phyloP scores from a whole-genome alignment of 2,329 filamentous ascomycete genomes.

The Ciborinia camelliae region DNA sequence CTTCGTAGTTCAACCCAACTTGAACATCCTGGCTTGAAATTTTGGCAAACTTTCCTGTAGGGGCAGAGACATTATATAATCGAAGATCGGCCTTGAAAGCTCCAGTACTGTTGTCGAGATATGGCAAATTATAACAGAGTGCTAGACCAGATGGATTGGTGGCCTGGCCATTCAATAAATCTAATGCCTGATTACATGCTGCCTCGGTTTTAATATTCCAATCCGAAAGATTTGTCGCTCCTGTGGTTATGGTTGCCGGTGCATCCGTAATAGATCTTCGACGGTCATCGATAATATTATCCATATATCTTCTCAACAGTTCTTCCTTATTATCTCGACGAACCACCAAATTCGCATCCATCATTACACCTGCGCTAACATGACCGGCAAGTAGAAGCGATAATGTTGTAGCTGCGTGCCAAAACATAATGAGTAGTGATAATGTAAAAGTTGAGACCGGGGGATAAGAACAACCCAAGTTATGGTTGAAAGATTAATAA shows the following conservation, averaged over 20 bases:
- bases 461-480: conserved; percentile 11
- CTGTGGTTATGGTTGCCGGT: conserved; percentile 12
- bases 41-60: conserved; percentile 51
- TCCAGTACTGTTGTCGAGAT: conserved; percentile 63
- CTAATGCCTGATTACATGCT: conserved; percentile 59
- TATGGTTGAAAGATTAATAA: conserved; percentile 15
- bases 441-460: conserved; percentile 6
- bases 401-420: conserved; percentile 23
- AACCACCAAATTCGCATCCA: conserved; percentile 17
- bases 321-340: conserved; percentile 26
- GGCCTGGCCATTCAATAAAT: conserved; percentile 50
- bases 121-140: conserved; percentile 78
- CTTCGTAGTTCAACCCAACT: conserved; percentile 53
- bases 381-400: conserved; percentile 31
- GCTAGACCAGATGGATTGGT: conserved; percentile 74
- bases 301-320: conserved; percentile 34
- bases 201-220: conserved; percentile 55
- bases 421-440: conserved; percentile 28
- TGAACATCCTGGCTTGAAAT: conserved; percentile 52
- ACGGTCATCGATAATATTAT: conserved; percentile 30
- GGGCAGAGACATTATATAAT: conserved; percentile 64
- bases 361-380: conserved; percentile 32
- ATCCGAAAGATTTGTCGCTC: conserved; percentile 40
- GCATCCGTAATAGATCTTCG: conserved; percentile 10
- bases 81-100: conserved; percentile 75